A percentile compares a stretch with the other conserved stretches of the same genome.
Conservation (phyloP, 1,284 basidiomycete genomes). For the Thelephora terrestris region DNA sequence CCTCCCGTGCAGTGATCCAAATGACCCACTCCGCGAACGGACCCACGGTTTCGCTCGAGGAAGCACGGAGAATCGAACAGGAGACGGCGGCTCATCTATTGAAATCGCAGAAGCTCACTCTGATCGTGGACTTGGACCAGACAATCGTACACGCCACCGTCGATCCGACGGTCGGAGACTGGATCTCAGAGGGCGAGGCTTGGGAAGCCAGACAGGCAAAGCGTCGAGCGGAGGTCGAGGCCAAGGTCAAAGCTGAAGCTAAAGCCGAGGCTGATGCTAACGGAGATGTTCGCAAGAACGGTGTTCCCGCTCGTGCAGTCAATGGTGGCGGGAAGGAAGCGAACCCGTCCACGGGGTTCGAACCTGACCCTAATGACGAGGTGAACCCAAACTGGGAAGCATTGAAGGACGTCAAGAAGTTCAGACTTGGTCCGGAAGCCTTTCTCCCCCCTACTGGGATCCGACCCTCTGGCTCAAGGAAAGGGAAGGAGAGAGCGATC, state of each 20-base stretch:
- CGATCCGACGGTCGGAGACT: constrained; percentile 96
- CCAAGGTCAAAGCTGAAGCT: constrained; percentile 11
- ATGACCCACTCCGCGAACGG: constrained; percentile 80
- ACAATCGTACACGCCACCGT: constrained; percentile 98
- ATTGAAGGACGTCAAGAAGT: constrained; percentile 81
- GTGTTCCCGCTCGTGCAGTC: constrained; percentile 8
- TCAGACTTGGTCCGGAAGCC: constrained; percentile 76
- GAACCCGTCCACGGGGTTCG: no score
- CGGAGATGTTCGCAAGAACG: constrained; percentile 30
- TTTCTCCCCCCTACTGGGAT: constrained; percentile 38
- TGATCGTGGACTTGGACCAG: constrained; percentile 98
- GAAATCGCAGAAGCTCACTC: constrained; percentile 70
- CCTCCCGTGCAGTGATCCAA: constrained; percentile 71
- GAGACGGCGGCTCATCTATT: constrained; percentile 76
- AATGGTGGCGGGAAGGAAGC: no score
- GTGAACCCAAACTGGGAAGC: constrained; percentile 87
- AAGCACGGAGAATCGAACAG: constrained; percentile 81
- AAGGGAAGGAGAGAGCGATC: constrained; percentile 50
- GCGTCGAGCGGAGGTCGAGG: constrained; percentile 24
- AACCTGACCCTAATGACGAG: constrained; percentile 36
- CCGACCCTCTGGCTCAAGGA: constrained; percentile 12
- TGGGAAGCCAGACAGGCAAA: constrained; percentile 51
- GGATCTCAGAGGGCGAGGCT: constrained; percentile 78
- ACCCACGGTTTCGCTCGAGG: constrained; percentile 71
- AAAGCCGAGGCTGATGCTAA: constrained; percentile 16